Evolutionary conservation across 2,329 filamentous ascomycete genomes (phyloP).

Genomic region (Ophiostoma australiae): DNA sequence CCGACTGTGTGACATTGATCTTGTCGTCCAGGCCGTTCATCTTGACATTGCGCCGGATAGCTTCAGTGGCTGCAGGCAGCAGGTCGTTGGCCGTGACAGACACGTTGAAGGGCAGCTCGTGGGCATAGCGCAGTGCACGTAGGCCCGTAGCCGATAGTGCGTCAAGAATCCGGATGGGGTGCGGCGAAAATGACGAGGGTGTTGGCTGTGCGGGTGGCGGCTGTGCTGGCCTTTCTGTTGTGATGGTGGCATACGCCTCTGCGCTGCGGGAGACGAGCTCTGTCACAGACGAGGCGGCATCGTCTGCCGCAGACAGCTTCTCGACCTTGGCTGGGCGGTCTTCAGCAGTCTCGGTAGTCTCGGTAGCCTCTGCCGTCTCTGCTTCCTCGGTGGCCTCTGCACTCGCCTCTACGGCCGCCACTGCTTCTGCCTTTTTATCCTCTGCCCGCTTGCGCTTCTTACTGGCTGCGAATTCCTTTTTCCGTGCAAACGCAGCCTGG

Average conservation of each 20-base stretch:
- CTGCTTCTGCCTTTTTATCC: conserved; percentile 25
- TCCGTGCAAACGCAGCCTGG: conserved; percentile 51
- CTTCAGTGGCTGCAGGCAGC: conserved; percentile 67
- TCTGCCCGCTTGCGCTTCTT: conserved; percentile 40
- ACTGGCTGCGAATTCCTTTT: conserved; percentile 45
- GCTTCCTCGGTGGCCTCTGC: background rate
- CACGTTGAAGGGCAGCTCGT: conserved; percentile 81
- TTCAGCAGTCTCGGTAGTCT: conserved; percentile 14
- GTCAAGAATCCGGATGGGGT: conserved; percentile 78
- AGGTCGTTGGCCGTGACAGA: conserved; percentile 87
- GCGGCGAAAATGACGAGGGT: conserved; percentile 30
- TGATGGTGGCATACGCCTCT: conserved; percentile 6
- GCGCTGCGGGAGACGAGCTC: conserved; percentile 5
- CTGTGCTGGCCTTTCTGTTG: conserved; percentile 22
- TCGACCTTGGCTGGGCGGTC: conserved; percentile 17
- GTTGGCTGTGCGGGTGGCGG: conserved; percentile 26
- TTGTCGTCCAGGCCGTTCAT: conserved; percentile 72
- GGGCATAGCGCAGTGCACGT: conserved; percentile 82
- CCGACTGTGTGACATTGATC: conserved; percentile 69
- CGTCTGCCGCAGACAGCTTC: conserved; percentile 15
- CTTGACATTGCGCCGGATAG: conserved; percentile 77
- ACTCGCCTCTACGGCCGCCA: background rate
- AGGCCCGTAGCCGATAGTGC: conserved; percentile 91
- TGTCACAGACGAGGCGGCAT: conserved; percentile 16
- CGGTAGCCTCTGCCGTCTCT: background rate